phyloP scores from a whole-genome alignment of 441 rosid genomes.

The Populus tomentosa region DNA sequence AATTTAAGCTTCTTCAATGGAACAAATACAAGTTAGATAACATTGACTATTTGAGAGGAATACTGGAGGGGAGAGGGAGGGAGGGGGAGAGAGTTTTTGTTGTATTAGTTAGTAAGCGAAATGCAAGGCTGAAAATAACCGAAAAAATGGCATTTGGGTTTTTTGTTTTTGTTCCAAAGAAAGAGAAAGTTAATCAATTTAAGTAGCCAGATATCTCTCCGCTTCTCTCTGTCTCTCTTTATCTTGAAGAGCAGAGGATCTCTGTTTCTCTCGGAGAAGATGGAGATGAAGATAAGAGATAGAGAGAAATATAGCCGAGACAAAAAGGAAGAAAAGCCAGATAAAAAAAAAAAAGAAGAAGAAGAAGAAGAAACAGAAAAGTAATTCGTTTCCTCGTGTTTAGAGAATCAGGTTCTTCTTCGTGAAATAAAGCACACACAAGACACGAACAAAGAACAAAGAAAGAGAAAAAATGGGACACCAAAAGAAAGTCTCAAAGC shows the following conservation, averaged over 20 bases:
- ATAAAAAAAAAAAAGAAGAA: background rate
- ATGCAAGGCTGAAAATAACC: conserved; percentile 18
- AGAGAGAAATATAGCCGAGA: conserved; percentile 12
- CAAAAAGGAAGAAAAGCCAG: conserved; percentile 7
- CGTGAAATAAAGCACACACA: conserved; percentile 30
- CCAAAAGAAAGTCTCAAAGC: background rate
- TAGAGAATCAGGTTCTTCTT: conserved; percentile 53
- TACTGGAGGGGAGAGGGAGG: background rate
- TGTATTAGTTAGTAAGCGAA: conserved; percentile 2
- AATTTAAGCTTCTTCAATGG: conserved; percentile 11
- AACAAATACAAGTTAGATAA: background rate
- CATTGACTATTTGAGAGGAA: background rate
- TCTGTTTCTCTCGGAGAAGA: background rate
- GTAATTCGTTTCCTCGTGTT: conserved; percentile 60
- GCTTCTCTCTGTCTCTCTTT: conserved; percentile 11
- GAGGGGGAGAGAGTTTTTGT: no score
- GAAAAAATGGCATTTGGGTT: conserved; percentile 26
- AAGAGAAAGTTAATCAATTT: conserved; percentile 17
- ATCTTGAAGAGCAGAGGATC: background rate
- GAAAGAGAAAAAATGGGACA: background rate
- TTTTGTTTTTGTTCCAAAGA: conserved; percentile 15
- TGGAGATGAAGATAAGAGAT: background rate
- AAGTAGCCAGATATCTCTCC: conserved; percentile 24
- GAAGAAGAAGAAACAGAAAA: conserved; percentile 15
- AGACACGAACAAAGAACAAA: background rate